These are phyloP conservation scores for Solanum commersonii DNA, from an alignment of 257 asterid species.

Conservation along the genomic window DNA sequence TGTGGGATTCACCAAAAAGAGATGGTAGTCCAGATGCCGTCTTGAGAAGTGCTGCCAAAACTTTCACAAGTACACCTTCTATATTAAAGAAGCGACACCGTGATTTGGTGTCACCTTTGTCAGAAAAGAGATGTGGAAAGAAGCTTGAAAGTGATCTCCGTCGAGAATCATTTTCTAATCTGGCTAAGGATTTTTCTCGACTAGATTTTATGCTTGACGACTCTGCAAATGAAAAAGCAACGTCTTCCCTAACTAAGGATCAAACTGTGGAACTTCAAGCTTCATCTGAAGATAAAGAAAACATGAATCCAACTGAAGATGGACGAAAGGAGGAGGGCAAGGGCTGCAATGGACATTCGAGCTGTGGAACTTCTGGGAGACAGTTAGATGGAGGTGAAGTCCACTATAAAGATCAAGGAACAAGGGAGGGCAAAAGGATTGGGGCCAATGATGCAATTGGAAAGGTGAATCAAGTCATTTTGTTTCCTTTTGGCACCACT, in stretches of 20 bases:
- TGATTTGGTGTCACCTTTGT: constrained; percentile 75
- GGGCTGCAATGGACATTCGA: constrained; percentile 15
- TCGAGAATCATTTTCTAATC: constrained; percentile 35
- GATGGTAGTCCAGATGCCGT: constrained; percentile 72
- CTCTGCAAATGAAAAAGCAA: constrained; percentile 23
- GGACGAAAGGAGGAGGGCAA: constrained; percentile 18
- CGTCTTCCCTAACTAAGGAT: constrained; percentile 19
- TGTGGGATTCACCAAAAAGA: constrained; percentile 92
- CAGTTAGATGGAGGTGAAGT: constrained; percentile 13
- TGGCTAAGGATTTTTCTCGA: constrained; percentile 43
- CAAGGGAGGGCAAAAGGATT: neutral
- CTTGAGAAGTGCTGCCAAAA: constrained; percentile 84
- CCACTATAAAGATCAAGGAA: neutral
- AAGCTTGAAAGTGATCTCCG: constrained; percentile 39
- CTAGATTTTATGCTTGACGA: constrained; percentile 53
- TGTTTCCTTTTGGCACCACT: neutral
- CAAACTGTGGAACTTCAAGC: constrained; percentile 12
- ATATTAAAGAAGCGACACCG: constrained; percentile 86
- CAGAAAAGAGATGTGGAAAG: constrained; percentile 74
- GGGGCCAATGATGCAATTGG: neutral
- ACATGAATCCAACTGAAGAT: constrained; percentile 25
- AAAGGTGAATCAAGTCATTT: neutral
- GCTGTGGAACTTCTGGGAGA: constrained; percentile 17
- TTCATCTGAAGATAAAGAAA: constrained; percentile 46
- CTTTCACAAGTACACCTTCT: constrained; percentile 71